Evolutionary conservation across 202 grass and related monocot species (phyloP).

Genomic region (Hordeum pubiflorum): DNA sequence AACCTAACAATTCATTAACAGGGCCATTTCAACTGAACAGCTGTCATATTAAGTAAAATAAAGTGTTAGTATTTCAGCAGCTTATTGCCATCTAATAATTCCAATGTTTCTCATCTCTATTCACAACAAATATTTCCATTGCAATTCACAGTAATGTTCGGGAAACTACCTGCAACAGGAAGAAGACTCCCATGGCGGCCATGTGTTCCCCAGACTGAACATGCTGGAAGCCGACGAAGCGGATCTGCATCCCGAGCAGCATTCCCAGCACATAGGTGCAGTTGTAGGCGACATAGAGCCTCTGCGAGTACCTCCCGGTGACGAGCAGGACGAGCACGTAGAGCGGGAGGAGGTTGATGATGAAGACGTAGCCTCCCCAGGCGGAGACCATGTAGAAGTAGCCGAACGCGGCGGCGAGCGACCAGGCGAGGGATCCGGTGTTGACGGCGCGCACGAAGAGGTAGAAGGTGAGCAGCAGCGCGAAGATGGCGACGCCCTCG

Average conservation of each 20-base stretch:
- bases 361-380: conserved; percentile 98
- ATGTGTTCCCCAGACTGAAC: conserved; percentile 97
- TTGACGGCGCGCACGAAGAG: conserved; percentile 95
- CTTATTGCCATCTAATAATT: background rate
- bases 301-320: conserved; percentile 90
- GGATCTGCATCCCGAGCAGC: conserved; percentile 96
- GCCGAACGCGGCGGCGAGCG: conserved; percentile 76
- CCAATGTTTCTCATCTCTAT: background rate
- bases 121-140: background rate
- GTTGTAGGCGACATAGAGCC: conserved; percentile 97
- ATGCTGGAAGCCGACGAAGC: conserved; percentile 95
- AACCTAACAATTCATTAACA: background rate
- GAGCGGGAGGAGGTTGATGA: conserved; percentile 87
- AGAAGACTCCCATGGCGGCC: conserved; percentile 94
- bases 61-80: background rate
- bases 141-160: background rate
- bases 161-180: conserved; percentile 69
- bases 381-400: conserved; percentile 99
- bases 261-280: conserved; percentile 90
- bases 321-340: conserved; percentile 91
- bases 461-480: conserved; percentile 95
- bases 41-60: background rate
- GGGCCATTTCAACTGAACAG: background rate
- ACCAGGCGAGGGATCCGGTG: conserved; percentile 80
- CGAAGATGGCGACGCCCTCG: conserved; percentile 93